These are phyloP conservation scores for Fusarium succisae DNA, from an alignment of 2,329 filamentous ascomycete species.

Conservation along the genomic window DNA sequence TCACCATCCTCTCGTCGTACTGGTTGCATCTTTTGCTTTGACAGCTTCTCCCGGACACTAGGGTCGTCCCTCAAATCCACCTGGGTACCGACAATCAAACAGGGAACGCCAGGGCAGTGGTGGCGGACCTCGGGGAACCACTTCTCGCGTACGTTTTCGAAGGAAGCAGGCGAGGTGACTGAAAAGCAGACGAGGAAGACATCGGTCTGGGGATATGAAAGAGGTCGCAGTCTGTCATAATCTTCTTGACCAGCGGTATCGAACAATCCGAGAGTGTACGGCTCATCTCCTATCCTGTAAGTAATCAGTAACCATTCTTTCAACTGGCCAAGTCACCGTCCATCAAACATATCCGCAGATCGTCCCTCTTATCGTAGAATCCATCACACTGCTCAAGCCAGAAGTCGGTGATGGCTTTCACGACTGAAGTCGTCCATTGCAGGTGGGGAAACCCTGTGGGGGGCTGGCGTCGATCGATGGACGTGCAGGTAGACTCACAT, in stretches of 20 bases:
- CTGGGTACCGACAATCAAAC: constrained; percentile 97
- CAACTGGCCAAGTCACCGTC: background rate
- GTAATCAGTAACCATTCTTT: constrained; percentile 30
- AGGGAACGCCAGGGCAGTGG: constrained; percentile 97
- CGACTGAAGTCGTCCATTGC: constrained; percentile 11
- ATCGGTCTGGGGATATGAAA: constrained; percentile 98
- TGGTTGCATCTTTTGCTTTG: constrained; percentile 95
- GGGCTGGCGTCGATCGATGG: constrained; percentile 26
- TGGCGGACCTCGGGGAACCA: constrained; percentile 99
- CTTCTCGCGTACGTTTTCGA: constrained; percentile 99
- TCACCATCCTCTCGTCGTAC: constrained; percentile 94
- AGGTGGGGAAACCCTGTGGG: constrained; percentile 19
- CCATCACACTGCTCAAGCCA: constrained; percentile 1
- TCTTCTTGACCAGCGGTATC: constrained; percentile 99
- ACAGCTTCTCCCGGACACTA: constrained; percentile 87
- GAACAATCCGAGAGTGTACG: constrained; percentile 95
- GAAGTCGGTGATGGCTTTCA: background rate
- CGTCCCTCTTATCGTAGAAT: background rate
- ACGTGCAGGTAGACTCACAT: constrained; percentile 75
- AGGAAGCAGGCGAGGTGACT: constrained; percentile 95
- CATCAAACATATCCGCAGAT: constrained; percentile 6
- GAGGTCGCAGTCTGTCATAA: constrained; percentile 95
- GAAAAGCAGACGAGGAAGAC: constrained; percentile 99
- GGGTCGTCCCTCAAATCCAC: constrained; percentile 93
- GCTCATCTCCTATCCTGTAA: constrained; percentile 95